These are phyloP conservation scores for Tripterygium wilfordii DNA, from an alignment of 177 flowering plant species.

Conservation along the genomic window DNA sequence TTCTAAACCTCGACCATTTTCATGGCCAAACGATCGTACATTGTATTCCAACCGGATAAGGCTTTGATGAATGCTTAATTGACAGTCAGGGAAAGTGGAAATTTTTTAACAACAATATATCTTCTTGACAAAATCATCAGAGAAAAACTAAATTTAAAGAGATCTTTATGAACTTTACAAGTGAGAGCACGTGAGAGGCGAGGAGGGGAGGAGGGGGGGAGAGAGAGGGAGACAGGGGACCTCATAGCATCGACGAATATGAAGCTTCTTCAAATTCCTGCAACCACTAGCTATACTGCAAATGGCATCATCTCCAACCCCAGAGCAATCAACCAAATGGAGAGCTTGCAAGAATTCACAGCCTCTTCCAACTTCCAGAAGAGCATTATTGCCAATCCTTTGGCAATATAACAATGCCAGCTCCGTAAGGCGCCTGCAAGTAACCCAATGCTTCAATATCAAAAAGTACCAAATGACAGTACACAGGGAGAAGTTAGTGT, in stretches of 20 bases:
- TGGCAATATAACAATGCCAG: constrained; percentile 74
- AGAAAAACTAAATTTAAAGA: not conserved
- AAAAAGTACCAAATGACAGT: too few relatives aligned
- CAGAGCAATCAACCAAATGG: constrained; percentile 79
- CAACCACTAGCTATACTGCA: constrained; percentile 78
- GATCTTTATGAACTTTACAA: not conserved
- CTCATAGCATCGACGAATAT: constrained; percentile 92
- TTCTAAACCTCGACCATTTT: too few relatives aligned
- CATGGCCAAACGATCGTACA: too few relatives aligned
- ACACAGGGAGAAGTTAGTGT: not conserved
- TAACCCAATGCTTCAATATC: constrained; percentile 2
- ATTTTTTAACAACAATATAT: too few relatives aligned
- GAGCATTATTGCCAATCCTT: constrained; percentile 58
- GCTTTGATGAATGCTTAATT: too few relatives aligned
- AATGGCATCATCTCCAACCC: constrained; percentile 80
- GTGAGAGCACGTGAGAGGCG: not conserved
- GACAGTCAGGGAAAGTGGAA: too few relatives aligned
- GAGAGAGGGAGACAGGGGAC: constrained; percentile 24
- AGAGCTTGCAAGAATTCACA: constrained; percentile 82
- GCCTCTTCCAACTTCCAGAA: constrained; percentile 69
- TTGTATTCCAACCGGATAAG: too few relatives aligned
- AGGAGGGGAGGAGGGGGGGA: not conserved
- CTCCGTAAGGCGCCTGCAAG: constrained; percentile 71
- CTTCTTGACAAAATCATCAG: not conserved
- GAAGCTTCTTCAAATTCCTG: constrained; percentile 71